Evolutionary conservation across 345 rosid species (phyloP), one percentile per base, ranked within the genome.

Genomic region (Iberis pinnata): DNA sequence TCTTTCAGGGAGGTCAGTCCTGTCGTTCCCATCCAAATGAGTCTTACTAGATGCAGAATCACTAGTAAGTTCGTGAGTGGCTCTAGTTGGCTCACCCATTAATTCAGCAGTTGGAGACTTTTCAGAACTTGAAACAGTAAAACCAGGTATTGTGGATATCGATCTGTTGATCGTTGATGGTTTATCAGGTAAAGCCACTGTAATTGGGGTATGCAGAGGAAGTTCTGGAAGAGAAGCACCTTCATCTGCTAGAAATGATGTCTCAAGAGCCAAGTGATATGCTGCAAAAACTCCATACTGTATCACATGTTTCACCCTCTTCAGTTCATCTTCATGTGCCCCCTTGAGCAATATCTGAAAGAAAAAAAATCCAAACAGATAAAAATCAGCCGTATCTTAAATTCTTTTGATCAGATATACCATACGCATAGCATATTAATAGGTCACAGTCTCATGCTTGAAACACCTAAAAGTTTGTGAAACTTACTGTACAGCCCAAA

Each of bases 251-350:
- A 88, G 84, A 65, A 87, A 92, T 12, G 95, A 92, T 38, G 98
- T 92, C 87, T 92, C 98, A 32, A 92, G 68, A 52, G 96, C 98
- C 69, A 92, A 56, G 72, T 92, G 98, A 77, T 92, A 92, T 62
- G 98, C 98, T 58, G 98, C 98, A 77, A 92, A 92, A 70, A 92
- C 74, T 65, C 96, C 96, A 76, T 92, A 92, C 60, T 92, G 93
- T 35, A 92, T 81, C 47, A 92, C 98, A 69, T 84, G 95, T 77
- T 92, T 92, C 69, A 88, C 93, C 70, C 81, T 84, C 76, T 92
- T 88, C 73, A 92, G 64, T 56, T 84, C 93, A 38, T 92, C 98
- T 49, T 80, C 96, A 57, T 68, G 81, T 18, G 98, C 93, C 41
- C 98, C 98, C 74, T 81, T 83, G 58, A 92, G 80, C 65, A 92